These are phyloP conservation scores for Sugiyamaella smithiae DNA, from an alignment of 805 yeast genomes.

Conservation along the genomic window DNA sequence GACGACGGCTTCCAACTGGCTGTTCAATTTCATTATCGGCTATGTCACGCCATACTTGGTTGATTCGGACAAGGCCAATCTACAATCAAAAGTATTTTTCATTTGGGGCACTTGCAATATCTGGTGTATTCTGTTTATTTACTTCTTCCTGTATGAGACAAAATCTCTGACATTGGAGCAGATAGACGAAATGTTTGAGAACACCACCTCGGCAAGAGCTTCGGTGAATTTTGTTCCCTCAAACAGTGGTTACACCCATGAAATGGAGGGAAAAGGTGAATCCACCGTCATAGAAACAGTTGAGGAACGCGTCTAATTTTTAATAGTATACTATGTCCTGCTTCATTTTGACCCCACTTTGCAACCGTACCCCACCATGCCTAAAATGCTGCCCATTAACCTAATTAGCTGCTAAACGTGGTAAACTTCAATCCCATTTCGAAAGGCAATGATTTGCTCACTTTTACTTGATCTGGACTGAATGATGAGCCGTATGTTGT, in stretches of 20 bases:
- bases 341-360: too few species aligned
- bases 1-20: conserved; percentile 64
- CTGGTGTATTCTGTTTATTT: conserved; percentile 55
- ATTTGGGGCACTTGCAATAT: conserved; percentile 72
- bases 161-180: conserved; percentile 67
- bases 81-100: conserved; percentile 40
- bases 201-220: conserved; percentile 4
- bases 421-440: too few species aligned
- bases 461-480: too few species aligned
- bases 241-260: conserved; percentile 12
- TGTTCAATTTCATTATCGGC: conserved; percentile 35
- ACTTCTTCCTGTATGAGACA: conserved; percentile 64
- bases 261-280: background rate
- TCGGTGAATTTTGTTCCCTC: conserved; percentile 12
- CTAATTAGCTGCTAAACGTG: too few species aligned
- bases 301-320: too few species aligned
- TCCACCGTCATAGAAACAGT: background rate
- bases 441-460: too few species aligned
- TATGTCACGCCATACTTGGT: conserved; percentile 23
- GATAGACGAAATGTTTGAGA: conserved; percentile 57
- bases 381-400: too few species aligned
- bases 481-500: too few species aligned
- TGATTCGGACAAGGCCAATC: conserved; percentile 52
- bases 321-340: too few species aligned
- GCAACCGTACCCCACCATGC: too few species aligned